Conservation (phyloP, 495 filamentous ascomycete species). For the Talaromyces wortmannii region DNA sequence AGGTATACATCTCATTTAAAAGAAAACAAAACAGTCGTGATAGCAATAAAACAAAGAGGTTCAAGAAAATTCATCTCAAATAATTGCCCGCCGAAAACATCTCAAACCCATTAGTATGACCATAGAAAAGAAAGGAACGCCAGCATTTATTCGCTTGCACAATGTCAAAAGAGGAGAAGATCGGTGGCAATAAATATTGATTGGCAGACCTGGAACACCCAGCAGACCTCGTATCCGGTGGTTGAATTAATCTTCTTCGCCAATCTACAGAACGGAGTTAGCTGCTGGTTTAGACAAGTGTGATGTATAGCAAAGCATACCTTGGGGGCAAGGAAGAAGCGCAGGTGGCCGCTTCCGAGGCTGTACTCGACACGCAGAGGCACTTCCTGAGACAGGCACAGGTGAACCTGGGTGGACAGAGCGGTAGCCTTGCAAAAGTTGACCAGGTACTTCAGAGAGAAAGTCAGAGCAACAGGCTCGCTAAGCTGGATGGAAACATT, state of each 20-base stretch:
- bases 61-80: not conserved
- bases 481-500: slow-evolving; percentile 84
- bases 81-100: not conserved
- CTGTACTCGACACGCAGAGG: slow-evolving; percentile 91
- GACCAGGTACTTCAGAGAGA: slow-evolving; percentile 98
- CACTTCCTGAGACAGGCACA: slow-evolving; percentile 93
- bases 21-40: not conserved
- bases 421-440: slow-evolving; percentile 98
- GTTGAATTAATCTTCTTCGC: slow-evolving; percentile 72
- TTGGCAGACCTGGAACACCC: not conserved
- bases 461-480: slow-evolving; percentile 91
- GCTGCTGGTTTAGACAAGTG: not conserved
- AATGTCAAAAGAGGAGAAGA: not conserved
- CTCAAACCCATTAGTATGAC: not conserved
- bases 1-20: not conserved
- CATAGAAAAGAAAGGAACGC: not conserved
- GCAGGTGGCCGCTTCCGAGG: slow-evolving; percentile 79
- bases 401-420: slow-evolving; percentile 73
- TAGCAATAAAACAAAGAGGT: not conserved
- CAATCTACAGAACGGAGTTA: slow-evolving; percentile 52
- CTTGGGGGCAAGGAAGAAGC: slow-evolving; percentile 99
- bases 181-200: not conserved
- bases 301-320: slow-evolving; percentile 35
- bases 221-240: not conserved
- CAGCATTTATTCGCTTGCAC: not conserved